These are phyloP conservation scores for Euphorbia corollata DNA, from an alignment of 441 rosid genomes.

Conservation along the genomic window DNA sequence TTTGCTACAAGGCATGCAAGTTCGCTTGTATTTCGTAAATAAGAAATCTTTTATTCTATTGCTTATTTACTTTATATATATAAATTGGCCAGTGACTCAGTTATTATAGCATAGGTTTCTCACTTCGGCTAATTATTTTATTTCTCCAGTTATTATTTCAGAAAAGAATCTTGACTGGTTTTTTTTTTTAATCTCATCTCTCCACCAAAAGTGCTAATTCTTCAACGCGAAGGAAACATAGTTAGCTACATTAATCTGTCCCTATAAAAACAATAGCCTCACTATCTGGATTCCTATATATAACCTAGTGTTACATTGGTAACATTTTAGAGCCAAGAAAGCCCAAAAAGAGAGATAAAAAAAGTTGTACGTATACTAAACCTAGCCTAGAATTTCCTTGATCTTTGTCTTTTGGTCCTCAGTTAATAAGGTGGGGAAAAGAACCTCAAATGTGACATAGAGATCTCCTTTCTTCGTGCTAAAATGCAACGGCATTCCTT, in stretches of 20 bases:
- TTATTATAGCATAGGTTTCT: no score
- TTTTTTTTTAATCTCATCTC: no score
- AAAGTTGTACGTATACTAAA: background rate
- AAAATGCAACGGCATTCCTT: constrained; percentile 86
- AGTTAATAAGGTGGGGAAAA: constrained; percentile 72
- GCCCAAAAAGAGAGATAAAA: background rate
- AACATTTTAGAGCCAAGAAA: constrained; percentile 21
- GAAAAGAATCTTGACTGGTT: no score
- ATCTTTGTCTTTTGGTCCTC: constrained; percentile 81
- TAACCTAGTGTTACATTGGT: constrained; percentile 30
- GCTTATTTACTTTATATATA: no score
- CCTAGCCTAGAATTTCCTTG: constrained; percentile 60
- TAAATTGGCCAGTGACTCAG: no score
- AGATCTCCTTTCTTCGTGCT: constrained; percentile 85
- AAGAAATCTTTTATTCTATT: no score
- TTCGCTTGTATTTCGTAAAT: no score
- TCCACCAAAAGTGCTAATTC: no score
- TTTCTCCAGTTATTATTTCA: no score
- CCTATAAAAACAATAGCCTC: constrained; percentile 18
- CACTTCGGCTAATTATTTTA: no score
- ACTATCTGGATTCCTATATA: constrained; percentile 21
- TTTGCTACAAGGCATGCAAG: no score
- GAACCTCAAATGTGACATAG: constrained; percentile 72
- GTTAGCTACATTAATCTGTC: background rate
- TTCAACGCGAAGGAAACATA: no score